These are phyloP conservation scores for Helicostylum pulchrum DNA, from an alignment of 192 early-diverging fungal genomes.

Conservation along the genomic window DNA sequence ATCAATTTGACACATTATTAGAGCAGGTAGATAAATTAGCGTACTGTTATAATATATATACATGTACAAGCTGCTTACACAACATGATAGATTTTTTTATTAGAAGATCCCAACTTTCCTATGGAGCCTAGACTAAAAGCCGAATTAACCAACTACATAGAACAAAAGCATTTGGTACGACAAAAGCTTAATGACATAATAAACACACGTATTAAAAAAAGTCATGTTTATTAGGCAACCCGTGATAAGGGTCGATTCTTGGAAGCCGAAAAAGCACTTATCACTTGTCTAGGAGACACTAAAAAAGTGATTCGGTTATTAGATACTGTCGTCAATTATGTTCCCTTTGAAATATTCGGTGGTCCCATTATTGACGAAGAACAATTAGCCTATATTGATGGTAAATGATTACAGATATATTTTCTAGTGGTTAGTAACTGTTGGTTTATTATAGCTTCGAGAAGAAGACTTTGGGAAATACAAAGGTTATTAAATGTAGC, in stretches of 20 bases:
- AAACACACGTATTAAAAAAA: not conserved
- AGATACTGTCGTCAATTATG: constrained; percentile 5
- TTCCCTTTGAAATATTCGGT: constrained; percentile 27
- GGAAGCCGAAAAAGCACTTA: constrained; percentile 13
- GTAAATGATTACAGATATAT: constrained; percentile 4
- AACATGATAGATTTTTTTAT: constrained; percentile 17
- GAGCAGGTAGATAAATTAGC: constrained; percentile 1
- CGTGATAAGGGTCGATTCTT: constrained; percentile 16
- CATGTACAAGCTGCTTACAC: not conserved
- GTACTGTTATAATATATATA: not conserved
- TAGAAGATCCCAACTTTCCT: not conserved
- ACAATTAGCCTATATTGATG: constrained; percentile 23
- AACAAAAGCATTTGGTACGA: constrained; percentile 19
- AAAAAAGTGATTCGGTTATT: constrained; percentile 10
- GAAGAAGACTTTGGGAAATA: constrained; percentile 4
- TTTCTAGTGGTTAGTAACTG: not conserved
- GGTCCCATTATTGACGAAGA: constrained; percentile 20
- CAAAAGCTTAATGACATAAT: not conserved
- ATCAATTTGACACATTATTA: constrained; percentile 4
- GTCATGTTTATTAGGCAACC: constrained; percentile 11
- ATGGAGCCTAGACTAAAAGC: constrained; percentile 9
- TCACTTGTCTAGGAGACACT: not conserved
- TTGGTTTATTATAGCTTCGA: not conserved
- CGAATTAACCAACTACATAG: constrained; percentile 20
- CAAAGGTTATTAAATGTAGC: constrained; percentile 23